Base-by-base conservation (phyloP, 768 basidiomycete genomes). In the Tulasnella sp. region DNA sequence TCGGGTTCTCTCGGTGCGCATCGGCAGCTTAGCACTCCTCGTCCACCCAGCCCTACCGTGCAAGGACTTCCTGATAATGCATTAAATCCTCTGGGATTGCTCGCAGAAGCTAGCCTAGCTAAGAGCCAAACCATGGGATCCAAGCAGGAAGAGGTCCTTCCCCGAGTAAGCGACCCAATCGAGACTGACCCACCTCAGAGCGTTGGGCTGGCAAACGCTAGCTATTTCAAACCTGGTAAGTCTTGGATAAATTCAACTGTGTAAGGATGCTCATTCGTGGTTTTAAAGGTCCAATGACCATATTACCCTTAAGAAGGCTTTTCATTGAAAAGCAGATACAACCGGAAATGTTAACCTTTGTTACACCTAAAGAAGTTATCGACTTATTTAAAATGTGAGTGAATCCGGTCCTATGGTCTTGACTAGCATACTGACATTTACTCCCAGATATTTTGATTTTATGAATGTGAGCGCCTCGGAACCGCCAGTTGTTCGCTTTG, bases 1-100 rank as follows among this genome's bases (percentile, higher is more conserved):
- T 45, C 56, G 8, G 53, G 37, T 19, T 40, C 53, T 48, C 19
- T 29, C 42, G 45, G 22, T 49, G 15, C 57, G 48, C 59, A 60
- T 37, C n/a, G n/a, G n/a, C n/a, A n/a, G n/a, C n/a, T 12, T 20
- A 22, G 12, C 12, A 12, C 41, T 22, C 49, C 45, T 12, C 44
- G n/a, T 24, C 53, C 53, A 1, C 7, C 27, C 8, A 55, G 54
- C 1, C 92, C 91, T 0, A 84, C 91, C 61, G 70, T 96, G 2
- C 90, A 93, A 57, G 87, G 79, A 0, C 67, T 98, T 4, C 93
- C 93, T 0, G 91, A 96, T 64, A 93, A 93, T 61, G 69, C 84
- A 0, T 69, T 98, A 33, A 96, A 93, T 56, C 93, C 93, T 4
- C 71, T 98, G 9, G 93, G 93, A 0, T 69, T 98, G 0, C 73